Percentiles rank a stretch among this genome's conserved stretches.
These are phyloP conservation scores for Cercospora sesami DNA, from an alignment of 2,329 filamentous ascomycete genomes.

Conservation along the genomic window DNA sequence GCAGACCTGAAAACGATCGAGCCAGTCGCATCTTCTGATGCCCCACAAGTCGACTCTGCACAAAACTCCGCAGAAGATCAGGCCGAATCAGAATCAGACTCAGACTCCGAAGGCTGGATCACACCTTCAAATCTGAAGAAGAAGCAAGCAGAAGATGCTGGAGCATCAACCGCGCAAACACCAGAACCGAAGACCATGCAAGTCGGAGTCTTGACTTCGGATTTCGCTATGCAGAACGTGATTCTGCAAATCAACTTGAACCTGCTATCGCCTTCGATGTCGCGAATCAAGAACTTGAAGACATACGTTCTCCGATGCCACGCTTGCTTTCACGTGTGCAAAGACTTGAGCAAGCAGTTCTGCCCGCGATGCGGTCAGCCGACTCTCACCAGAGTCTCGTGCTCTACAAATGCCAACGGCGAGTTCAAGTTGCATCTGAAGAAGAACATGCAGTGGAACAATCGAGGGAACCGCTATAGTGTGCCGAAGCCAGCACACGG, in stretches of 20 bases:
- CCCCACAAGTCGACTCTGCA: slow-evolving; percentile 32
- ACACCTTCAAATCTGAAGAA: slow-evolving; percentile 88
- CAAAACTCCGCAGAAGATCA: slow-evolving; percentile 35
- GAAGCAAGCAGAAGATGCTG: slow-evolving; percentile 68
- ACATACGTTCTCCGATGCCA: slow-evolving; percentile 92
- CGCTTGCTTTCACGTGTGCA: slow-evolving; percentile 82
- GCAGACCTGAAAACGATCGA: slow-evolving; percentile 23
- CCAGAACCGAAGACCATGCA: slow-evolving; percentile 67
- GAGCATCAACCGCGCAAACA: slow-evolving; percentile 45
- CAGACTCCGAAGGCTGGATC: slow-evolving; percentile 79
- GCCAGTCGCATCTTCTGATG: slow-evolving; percentile 23
- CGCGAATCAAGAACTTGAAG: slow-evolving; percentile 79
- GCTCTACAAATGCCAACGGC: slow-evolving; percentile 77
- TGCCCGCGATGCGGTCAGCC: slow-evolving; percentile 87
- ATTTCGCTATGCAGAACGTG: slow-evolving; percentile 98
- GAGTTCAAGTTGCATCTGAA: slow-evolving; percentile 85
- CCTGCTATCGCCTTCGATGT: slow-evolving; percentile 74
- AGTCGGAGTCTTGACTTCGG: slow-evolving; percentile 87
- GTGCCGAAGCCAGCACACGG: slow-evolving; percentile 88
- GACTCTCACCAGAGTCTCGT: slow-evolving; percentile 79
- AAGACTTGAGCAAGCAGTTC: slow-evolving; percentile 86
- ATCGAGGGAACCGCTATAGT: slow-evolving; percentile 85
- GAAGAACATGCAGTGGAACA: slow-evolving; percentile 95
- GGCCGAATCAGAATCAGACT: slow-evolving; percentile 49
- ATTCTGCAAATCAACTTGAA: slow-evolving; percentile 92